Base-by-base conservation (phyloP, 768 basidiomycete genomes). In the Lepiota brunneoincarnata region DNA sequence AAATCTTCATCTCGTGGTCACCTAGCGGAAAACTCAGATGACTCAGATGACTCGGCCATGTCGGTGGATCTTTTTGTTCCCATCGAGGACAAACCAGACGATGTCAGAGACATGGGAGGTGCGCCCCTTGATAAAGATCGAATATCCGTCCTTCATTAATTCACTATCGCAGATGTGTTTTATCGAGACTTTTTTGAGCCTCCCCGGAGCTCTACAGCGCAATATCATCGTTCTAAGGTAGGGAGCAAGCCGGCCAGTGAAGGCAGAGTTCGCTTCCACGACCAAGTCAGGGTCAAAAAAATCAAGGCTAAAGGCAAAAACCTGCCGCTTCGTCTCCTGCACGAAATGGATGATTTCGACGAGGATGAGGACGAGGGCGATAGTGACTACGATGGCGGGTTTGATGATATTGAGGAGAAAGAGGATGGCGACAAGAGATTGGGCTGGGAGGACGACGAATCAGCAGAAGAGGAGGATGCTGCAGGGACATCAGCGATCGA, bases 121-220 rank as follows among this genome's bases (percentile, higher is more conserved):
- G 63, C 59, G 76, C 49, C n/a, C 42, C 44, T 35, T 38, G 38
- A 11, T 24, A 42, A 17, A 44, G 35, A 24, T 55, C 15, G 12
- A 31, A 56, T 31, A 40, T 31, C 38, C 36, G 47, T 57, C 36
- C 6, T 45, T 31, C 31, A 17, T 17, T 31, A 21, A 35, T 46
- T 28, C 26, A 39, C 10, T n/a, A 14, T 11, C 21, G 5, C 38
- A 91, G 89, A 84, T 58, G 65, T 76, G 5, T 82, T 75, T 68
- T 95, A 93, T 67, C 69, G 69, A 35, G 91, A 93, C 64, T 95
- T 94, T 71, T 95, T 94, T 63, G 87, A 82, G 38, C 78, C 84
- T 6, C 88, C 87, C 11, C 67, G 61, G 18, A 60, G 58, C 23
- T 43, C 64, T 31, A 31, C 31, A 31, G 31, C 31, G 11, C 31